phyloP scores from a whole-genome alignment of 2,329 filamentous ascomycete genomes.

The Alternaria viburni region DNA sequence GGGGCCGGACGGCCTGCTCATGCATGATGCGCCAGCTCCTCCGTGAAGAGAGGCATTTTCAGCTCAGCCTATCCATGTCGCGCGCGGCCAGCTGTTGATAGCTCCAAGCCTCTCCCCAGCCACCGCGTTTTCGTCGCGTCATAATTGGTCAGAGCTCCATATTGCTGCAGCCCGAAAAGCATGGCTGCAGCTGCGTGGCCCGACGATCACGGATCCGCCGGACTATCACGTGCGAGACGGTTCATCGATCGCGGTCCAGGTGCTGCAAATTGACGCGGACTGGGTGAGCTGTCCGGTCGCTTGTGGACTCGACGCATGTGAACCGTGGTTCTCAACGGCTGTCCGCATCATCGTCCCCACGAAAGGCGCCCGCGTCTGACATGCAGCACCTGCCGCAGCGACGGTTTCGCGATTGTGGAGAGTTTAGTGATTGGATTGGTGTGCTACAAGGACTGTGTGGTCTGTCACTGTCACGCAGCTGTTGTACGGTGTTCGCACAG shows the following conservation, averaged over 20 bases:
- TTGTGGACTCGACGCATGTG: constrained; percentile 1
- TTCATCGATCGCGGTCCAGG: constrained; percentile 7
- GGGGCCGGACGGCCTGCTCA: constrained; percentile 26
- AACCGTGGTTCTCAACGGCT: constrained; percentile 17
- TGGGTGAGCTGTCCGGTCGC: neutral
- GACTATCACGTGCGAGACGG: constrained; percentile 16
- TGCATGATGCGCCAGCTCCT: constrained; percentile 36
- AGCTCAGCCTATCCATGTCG: constrained; percentile 37
- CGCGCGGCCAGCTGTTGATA: constrained; percentile 18
- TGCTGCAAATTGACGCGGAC: neutral
- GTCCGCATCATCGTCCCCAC: constrained; percentile 11
- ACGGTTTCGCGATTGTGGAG: constrained; percentile 9
- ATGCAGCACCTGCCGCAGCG: constrained; percentile 23
- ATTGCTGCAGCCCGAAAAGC: constrained; percentile 16
- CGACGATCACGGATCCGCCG: constrained; percentile 7
- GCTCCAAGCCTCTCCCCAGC: constrained; percentile 32
- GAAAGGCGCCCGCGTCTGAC: constrained; percentile 10
- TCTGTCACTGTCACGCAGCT: neutral
- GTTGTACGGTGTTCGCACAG: neutral
- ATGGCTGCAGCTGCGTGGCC: constrained; percentile 13
- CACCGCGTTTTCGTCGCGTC: constrained; percentile 27
- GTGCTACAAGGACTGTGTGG: neutral
- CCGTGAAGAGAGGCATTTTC: constrained; percentile 29
- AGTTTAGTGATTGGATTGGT: neutral
- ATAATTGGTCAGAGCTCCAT: constrained; percentile 25